Conservation (phyloP, 2,329 filamentous ascomycete species). For the Talaromyces sp. region DNA sequence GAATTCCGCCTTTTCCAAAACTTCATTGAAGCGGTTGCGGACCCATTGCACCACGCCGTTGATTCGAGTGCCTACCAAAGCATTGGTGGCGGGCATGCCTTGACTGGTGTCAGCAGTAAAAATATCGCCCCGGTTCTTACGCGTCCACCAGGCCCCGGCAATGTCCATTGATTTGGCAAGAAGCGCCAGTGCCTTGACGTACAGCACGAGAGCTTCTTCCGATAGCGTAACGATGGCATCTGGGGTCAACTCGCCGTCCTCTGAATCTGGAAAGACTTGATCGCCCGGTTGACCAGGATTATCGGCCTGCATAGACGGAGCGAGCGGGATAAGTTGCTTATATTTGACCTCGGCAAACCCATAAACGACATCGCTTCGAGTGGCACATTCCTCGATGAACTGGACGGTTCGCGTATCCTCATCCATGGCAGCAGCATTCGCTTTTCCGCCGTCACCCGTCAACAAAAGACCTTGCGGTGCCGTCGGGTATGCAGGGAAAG, state of each 20-base stretch:
- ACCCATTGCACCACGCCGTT: conserved; percentile 96
- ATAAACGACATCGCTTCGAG: conserved; percentile 90
- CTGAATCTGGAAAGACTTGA: conserved; percentile 43
- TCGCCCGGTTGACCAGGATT: conserved; percentile 22
- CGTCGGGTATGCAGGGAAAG: conserved; percentile 80
- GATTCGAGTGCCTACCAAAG: conserved; percentile 63
- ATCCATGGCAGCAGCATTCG: conserved; percentile 52
- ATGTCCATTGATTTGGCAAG: conserved; percentile 95
- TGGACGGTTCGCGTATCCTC: conserved; percentile 76
- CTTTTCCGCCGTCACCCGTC: conserved; percentile 58
- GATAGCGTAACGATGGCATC: conserved; percentile 83
- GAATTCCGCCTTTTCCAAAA: conserved; percentile 90
- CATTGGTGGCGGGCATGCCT: conserved; percentile 37
- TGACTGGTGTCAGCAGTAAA: conserved; percentile 41
- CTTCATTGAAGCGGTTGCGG: conserved; percentile 89
- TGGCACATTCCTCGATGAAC: conserved; percentile 84
- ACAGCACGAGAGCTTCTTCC: conserved; percentile 91
- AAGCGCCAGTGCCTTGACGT: conserved; percentile 87
- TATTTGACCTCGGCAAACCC: conserved; percentile 98
- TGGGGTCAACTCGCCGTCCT: conserved; percentile 73
- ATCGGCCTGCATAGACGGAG: conserved; percentile 57
- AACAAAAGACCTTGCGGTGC: conserved; percentile 64
- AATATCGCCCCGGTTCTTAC: conserved; percentile 64
- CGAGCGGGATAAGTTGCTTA: conserved; percentile 86
- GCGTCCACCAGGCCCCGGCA: conserved; percentile 85